Conservation (phyloP, 176 grass and related monocot species). For the Avena atlantica region DNA sequence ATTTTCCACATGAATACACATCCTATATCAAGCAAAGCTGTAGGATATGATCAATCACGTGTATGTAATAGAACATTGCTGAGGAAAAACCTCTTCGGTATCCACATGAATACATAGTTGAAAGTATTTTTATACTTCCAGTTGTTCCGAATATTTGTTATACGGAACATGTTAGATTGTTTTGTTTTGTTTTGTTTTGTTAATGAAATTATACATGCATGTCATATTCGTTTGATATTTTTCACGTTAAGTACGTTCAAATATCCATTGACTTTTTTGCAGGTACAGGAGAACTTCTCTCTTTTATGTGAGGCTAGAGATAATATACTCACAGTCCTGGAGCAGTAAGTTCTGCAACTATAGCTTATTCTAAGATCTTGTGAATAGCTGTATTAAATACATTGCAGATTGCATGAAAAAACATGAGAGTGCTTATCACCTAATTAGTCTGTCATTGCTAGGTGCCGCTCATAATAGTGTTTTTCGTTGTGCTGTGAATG, state of each 20-base stretch:
- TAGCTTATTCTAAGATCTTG: not conserved
- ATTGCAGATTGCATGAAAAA: conserved; percentile 4
- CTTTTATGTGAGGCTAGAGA: conserved; percentile 73
- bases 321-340: conserved; percentile 65
- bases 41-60: not conserved
- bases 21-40: not conserved
- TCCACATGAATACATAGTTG: not conserved
- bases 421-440: not conserved
- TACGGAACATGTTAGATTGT: not conserved
- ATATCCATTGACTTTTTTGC: conserved; percentile 27
- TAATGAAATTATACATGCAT: not conserved
- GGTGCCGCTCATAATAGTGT: not conserved
- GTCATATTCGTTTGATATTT: conserved; percentile 12
- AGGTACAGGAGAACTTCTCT: conserved; percentile 75
- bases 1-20: not conserved
- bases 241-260: not conserved
- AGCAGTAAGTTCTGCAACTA: conserved; percentile 57
- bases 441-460: not conserved
- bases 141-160: conserved; percentile 1
- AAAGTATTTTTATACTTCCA: conserved; percentile 1
- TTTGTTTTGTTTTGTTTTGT: conserved; percentile 11
- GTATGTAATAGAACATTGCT: not conserved
- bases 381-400: not conserved
- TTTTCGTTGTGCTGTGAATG: not conserved
- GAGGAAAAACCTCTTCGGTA: not conserved